Evolutionary conservation across 176 grass and related monocot species (phyloP).

Genomic region (Raddia guianensis): DNA sequence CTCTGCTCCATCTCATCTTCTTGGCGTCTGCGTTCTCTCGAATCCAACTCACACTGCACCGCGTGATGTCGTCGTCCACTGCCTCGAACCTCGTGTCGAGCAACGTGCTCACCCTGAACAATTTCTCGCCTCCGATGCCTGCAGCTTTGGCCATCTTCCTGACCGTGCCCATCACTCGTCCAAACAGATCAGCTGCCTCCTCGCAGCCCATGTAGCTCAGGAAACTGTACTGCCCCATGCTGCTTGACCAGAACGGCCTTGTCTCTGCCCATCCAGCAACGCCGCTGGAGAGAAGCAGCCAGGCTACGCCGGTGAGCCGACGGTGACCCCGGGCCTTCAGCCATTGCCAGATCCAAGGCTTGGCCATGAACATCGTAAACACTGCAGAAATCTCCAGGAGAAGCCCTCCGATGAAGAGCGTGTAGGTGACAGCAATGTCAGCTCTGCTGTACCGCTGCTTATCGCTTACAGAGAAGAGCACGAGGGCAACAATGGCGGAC

Average conservation of each 20-base stretch:
- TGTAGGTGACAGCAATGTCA: conserved; percentile 28
- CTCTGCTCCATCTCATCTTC: neutral
- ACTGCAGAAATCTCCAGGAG: neutral
- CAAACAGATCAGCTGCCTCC: neutral
- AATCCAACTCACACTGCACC: neutral
- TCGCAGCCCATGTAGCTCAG: neutral
- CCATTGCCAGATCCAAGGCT: conserved; percentile 11
- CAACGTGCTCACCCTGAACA: conserved; percentile 11
- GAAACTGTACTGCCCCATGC: conserved; percentile 38
- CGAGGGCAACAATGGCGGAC: neutral
- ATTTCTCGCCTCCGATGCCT: neutral
- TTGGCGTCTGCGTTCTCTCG: too few relatives aligned
- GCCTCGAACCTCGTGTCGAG: neutral
- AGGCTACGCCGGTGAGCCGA: neutral
- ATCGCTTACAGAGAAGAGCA: neutral
- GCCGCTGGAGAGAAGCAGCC: neutral
- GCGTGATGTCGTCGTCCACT: neutral
- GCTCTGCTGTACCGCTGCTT: neutral
- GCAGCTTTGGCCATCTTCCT: neutral
- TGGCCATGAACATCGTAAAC: neutral
- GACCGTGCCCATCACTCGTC: neutral
- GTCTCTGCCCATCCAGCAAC: neutral
- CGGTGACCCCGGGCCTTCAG: neutral
- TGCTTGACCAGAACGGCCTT: conserved; percentile 18
- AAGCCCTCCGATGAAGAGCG: neutral